Evolutionary conservation across 2,329 filamentous ascomycete species (phyloP).

Genomic region (Pseudophaeomoniella oleicola): DNA sequence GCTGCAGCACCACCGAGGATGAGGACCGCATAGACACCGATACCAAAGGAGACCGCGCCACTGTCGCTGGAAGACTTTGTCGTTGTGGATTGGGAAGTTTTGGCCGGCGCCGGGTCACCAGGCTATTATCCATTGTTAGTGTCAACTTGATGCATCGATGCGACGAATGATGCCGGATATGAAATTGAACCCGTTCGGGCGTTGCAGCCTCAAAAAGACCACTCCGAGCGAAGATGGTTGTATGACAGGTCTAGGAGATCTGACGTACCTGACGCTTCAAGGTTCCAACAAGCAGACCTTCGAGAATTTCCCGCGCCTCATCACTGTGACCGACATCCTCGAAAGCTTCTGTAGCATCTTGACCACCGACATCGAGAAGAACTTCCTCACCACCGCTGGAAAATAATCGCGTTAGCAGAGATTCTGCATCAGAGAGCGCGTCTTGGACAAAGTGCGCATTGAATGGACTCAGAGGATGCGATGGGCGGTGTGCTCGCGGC

Average conservation of each 20-base stretch:
- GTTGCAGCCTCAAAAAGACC: too few relatives aligned
- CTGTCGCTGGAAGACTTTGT: slow-evolving; percentile 23
- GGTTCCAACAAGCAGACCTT: slow-evolving; percentile 56
- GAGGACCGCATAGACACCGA: slow-evolving; percentile 69
- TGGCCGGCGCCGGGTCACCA: slow-evolving; percentile 57
- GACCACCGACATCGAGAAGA: slow-evolving; percentile 84
- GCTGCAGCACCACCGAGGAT: slow-evolving; percentile 62
- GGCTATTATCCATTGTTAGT: slow-evolving; percentile 28
- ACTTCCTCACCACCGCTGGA: slow-evolving; percentile 93
- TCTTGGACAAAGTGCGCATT: too few relatives aligned
- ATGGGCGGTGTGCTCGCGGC: too few relatives aligned
- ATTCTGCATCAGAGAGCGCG: too few relatives aligned
- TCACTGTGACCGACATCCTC: slow-evolving; percentile 99
- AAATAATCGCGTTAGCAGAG: too few relatives aligned
- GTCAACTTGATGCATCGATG: too few relatives aligned
- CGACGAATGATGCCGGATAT: too few relatives aligned
- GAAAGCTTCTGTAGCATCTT: slow-evolving; percentile 94
- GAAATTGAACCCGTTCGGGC: too few relatives aligned
- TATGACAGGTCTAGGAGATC: too few relatives aligned
- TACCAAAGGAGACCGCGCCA: slow-evolving; percentile 44
- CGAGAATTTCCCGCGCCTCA: slow-evolving; percentile 89
- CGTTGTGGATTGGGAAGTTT: slow-evolving; percentile 27
- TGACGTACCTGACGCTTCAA: slow-evolving; percentile 71
- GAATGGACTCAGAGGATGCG: neutral
- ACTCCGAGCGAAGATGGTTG: too few relatives aligned